A percentile compares a stretch with the other conserved stretches of the same genome.
phyloP scores from a whole-genome alignment of 345 rosid genomes.

The Sonneratia caseolaris region DNA sequence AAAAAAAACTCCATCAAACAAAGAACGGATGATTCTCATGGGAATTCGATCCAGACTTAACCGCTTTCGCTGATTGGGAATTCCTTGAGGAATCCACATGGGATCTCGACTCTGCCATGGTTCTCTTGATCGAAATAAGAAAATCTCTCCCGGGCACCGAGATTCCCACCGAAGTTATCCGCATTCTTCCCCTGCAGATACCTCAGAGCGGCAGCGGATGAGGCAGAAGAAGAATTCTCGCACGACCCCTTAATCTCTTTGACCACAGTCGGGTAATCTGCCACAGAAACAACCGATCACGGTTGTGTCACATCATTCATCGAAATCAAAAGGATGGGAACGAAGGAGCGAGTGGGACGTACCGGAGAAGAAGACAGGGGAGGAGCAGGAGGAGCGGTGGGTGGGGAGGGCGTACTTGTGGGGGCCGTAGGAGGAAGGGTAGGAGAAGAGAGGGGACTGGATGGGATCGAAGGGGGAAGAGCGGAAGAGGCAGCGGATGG shows the following conservation, averaged over 20 bases:
- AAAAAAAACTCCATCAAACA: background rate
- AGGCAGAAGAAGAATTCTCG: slow-evolving; percentile 18
- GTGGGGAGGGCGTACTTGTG: slow-evolving; percentile 81
- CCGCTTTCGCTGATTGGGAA: slow-evolving; percentile 56
- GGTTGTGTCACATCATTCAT: background rate
- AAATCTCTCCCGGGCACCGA: slow-evolving; percentile 37
- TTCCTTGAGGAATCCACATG: slow-evolving; percentile 70
- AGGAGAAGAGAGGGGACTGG: slow-evolving; percentile 54
- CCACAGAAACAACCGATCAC: background rate
- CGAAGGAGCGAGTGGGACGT: background rate
- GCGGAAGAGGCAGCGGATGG: slow-evolving; percentile 54
- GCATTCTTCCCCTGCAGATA: slow-evolving; percentile 38
- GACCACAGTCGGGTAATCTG: slow-evolving; percentile 54
- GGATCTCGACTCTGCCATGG: slow-evolving; percentile 29
- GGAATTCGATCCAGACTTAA: slow-evolving; percentile 19
- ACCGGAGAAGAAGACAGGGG: slow-evolving; percentile 70
- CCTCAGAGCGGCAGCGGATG: slow-evolving; percentile 27
- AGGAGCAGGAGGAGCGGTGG: slow-evolving; percentile 54
- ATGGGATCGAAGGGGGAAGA: slow-evolving; percentile 71
- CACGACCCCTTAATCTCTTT: slow-evolving; percentile 41
- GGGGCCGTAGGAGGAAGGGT: slow-evolving; percentile 67
- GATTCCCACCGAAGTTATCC: slow-evolving; percentile 61
- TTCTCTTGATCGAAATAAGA: slow-evolving; percentile 44
- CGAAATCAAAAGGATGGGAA: background rate
- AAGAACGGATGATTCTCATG: background rate